Conservation (phyloP, 2,329 filamentous ascomycete genomes). For the Verticillium albo-atrum region DNA sequence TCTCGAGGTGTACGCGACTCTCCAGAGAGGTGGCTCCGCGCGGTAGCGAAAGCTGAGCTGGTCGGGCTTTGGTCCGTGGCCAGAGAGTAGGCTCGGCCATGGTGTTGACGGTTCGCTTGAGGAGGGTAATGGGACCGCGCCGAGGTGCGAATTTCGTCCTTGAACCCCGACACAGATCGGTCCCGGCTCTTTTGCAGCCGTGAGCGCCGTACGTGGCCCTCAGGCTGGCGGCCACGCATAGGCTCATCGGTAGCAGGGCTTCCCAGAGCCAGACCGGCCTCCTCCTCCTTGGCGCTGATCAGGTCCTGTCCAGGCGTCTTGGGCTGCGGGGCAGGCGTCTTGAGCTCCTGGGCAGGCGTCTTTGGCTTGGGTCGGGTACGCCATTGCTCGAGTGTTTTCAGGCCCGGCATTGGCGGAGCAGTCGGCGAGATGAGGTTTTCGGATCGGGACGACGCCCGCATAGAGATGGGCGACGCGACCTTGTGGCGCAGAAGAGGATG, state of each 20-base stretch:
- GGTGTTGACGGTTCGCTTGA: constrained; percentile 8
- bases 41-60: not conserved
- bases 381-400: constrained; percentile 27
- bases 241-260: not conserved
- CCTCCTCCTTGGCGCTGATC: constrained; percentile 4
- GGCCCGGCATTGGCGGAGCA: constrained; percentile 22
- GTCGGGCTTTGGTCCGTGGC: not conserved
- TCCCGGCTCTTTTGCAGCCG: constrained; percentile 11
- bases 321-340: not conserved
- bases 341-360: not conserved
- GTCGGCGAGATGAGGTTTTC: constrained; percentile 21
- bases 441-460: constrained; percentile 20
- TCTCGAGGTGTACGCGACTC: not conserved
- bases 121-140: constrained; percentile 12
- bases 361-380: constrained; percentile 1
- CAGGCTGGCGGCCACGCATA: constrained; percentile 5
- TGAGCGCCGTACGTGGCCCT: constrained; percentile 11
- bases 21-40: not conserved
- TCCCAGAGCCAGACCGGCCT: not conserved
- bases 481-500: not conserved
- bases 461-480: constrained; percentile 26
- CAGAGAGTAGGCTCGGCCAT: not conserved
- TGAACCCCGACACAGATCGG: constrained; percentile 8
- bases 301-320: not conserved
- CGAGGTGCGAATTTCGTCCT: constrained; percentile 7